A percentile compares a stretch with the other conserved stretches of the same genome.
These are phyloP conservation scores for Casuarina glauca DNA, from an alignment of 306 rosid genomes.

Conservation along the genomic window DNA sequence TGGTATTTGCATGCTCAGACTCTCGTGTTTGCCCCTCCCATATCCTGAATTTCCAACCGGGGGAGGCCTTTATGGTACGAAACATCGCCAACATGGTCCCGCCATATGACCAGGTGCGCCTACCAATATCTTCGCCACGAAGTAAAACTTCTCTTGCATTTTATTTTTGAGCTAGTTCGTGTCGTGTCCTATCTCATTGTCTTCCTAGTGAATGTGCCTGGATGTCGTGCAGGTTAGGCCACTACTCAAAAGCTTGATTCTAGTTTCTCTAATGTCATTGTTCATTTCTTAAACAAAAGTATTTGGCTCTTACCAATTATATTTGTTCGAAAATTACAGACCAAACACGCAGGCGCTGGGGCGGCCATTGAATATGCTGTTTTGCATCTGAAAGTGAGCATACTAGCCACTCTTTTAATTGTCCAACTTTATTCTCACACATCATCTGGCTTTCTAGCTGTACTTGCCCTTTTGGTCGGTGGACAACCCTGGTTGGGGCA, in stretches of 20 bases:
- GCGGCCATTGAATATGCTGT: slow-evolving; percentile 99
- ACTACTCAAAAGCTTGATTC: not conserved
- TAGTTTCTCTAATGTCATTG: not conserved
- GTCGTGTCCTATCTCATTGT: no score
- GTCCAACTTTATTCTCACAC: slow-evolving; percentile 17
- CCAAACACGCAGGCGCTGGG: slow-evolving; percentile 78
- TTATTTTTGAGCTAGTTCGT: no score
- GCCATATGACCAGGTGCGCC: slow-evolving; percentile 72
- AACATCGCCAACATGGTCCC: slow-evolving; percentile 99
- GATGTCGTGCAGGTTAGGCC: no score
- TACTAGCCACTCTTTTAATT: not conserved
- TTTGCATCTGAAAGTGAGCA: slow-evolving; percentile 67
- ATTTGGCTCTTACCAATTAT: not conserved
- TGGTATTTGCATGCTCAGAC: slow-evolving; percentile 98
- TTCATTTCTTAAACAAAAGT: slow-evolving; percentile 3
- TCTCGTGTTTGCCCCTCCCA: slow-evolving; percentile 97
- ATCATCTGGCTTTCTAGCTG: not conserved
- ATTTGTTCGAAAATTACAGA: slow-evolving; percentile 47
- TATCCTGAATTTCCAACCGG: slow-evolving; percentile 84
- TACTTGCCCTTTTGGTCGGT: not conserved
- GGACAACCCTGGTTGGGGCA: not conserved
- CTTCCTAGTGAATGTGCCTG: no score
- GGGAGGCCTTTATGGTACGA: slow-evolving; percentile 89
- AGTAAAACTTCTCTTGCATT: not conserved
- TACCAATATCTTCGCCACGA: not conserved